Conservation (phyloP, 768 basidiomycete genomes). For the Termitomyces sp. region DNA sequence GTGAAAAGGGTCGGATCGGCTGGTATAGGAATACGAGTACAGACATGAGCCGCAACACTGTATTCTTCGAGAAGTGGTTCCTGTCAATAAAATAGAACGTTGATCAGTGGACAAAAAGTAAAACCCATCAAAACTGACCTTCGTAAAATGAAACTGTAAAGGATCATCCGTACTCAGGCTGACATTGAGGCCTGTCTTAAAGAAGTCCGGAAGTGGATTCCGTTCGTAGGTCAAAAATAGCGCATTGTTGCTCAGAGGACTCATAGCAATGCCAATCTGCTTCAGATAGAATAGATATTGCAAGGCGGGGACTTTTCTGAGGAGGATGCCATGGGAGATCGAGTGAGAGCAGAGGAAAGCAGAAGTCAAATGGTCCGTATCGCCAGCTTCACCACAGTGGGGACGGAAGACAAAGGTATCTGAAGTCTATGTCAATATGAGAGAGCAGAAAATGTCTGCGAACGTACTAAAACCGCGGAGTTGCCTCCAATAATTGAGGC, state of each 20-base stretch:
- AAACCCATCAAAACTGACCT: constrained; percentile 39
- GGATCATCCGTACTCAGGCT: constrained; percentile 95
- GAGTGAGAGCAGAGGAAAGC: constrained; percentile 96
- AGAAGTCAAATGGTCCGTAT: constrained; percentile 94
- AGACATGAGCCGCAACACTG: constrained; percentile 92
- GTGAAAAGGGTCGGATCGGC: neutral
- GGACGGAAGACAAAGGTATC: constrained; percentile 97
- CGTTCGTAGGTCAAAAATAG: constrained; percentile 95
- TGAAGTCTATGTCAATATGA: constrained; percentile 22
- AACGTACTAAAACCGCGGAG: constrained; percentile 79
- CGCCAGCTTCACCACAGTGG: constrained; percentile 96
- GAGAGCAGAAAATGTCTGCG: neutral
- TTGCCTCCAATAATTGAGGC: constrained; percentile 89
- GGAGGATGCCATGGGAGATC: constrained; percentile 97
- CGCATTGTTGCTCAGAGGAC: constrained; percentile 96
- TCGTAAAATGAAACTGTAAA: constrained; percentile 97
- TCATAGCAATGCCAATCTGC: constrained; percentile 99
- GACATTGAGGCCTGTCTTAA: constrained; percentile 93
- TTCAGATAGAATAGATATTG: constrained; percentile 98
- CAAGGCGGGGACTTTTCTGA: constrained; percentile 95
- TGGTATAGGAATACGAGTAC: constrained; percentile 15
- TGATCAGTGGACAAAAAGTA: neutral
- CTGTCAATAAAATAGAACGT: constrained; percentile 28
- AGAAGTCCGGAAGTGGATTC: constrained; percentile 96
- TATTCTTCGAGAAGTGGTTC: constrained; percentile 96